Percentiles rank a stretch among this genome's conserved stretches.
These are phyloP conservation scores for Coemansia sp. DNA, from an alignment of 192 early-diverging fungal species.

Conservation along the genomic window DNA sequence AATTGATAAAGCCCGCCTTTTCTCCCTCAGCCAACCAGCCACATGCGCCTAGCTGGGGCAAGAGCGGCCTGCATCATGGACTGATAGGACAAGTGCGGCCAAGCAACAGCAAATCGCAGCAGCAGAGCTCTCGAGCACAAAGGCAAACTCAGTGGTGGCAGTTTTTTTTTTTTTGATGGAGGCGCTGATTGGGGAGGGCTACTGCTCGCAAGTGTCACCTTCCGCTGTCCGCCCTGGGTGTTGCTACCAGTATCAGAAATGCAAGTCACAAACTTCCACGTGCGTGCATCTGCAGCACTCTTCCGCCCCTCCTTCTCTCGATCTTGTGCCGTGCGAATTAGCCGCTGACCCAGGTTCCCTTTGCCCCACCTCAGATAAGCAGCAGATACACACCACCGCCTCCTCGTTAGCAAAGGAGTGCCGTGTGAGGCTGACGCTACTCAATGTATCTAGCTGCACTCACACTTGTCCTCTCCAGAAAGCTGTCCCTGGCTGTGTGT, in stretches of 20 bases:
- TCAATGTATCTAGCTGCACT: neutral
- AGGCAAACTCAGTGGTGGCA: neutral
- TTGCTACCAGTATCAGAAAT: neutral
- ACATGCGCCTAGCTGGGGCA: neutral
- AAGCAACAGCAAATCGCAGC: conserved; percentile 13
- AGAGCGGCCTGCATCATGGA: neutral
- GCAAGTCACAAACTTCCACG: conserved; percentile 16
- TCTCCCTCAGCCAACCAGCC: neutral
- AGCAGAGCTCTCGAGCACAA: neutral
- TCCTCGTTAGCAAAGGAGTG: neutral
- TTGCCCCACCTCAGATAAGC: neutral
- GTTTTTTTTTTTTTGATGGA: neutral
- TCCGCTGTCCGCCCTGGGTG: conserved; percentile 2
- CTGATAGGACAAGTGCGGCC: neutral
- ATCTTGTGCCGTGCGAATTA: conserved; percentile 6
- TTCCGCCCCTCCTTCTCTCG: neutral
- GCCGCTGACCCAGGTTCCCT: neutral
- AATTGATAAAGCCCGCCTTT: neutral
- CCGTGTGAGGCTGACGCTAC: neutral
- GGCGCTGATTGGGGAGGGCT: conserved; percentile 10
- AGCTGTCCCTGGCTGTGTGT: neutral
- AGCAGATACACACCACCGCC: neutral
- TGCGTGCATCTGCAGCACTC: conserved; percentile 2
- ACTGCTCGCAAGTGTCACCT: neutral
- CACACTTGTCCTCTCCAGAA: neutral